Evolutionary conservation across 2,329 filamentous ascomycete genomes (phyloP).

Genomic region (Colletotrichum sp.): DNA sequence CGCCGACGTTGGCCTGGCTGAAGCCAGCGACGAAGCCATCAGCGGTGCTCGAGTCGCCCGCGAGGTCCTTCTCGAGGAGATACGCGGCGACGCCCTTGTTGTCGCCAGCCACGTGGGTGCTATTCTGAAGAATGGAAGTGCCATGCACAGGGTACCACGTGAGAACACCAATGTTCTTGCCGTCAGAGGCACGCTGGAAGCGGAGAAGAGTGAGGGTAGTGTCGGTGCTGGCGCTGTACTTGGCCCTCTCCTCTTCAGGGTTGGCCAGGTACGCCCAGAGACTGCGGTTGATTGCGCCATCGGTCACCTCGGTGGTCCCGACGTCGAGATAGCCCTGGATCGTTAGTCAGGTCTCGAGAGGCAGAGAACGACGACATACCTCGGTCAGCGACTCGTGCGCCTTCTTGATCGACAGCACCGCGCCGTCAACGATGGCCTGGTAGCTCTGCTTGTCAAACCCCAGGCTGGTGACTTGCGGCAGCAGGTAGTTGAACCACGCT

Average conservation of each 20-base stretch:
- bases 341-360: not conserved
- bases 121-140: constrained; percentile 89
- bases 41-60: constrained; percentile 57
- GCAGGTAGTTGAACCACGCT: constrained; percentile 92
- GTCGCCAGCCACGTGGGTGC: constrained; percentile 89
- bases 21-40: constrained; percentile 87
- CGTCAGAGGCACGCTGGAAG: constrained; percentile 76
- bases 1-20: constrained; percentile 89
- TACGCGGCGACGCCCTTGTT: constrained; percentile 95
- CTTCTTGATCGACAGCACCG: constrained; percentile 78
- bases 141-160: constrained; percentile 95
- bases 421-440: constrained; percentile 85
- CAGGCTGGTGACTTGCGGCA: constrained; percentile 87
- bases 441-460: constrained; percentile 90
- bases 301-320: constrained; percentile 70
- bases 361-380: constrained; percentile 30
- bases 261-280: constrained; percentile 89
- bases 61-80: constrained; percentile 76
- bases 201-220: constrained; percentile 76
- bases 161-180: constrained; percentile 79
- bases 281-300: constrained; percentile 89
- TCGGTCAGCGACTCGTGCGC: constrained; percentile 75
- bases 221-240: constrained; percentile 64
- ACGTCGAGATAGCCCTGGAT: constrained; percentile 70
- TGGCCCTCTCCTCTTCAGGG: constrained; percentile 73